Evolutionary conservation across 2,329 filamentous ascomycete genomes (phyloP).

Genomic region (Cercospora janseana): DNA sequence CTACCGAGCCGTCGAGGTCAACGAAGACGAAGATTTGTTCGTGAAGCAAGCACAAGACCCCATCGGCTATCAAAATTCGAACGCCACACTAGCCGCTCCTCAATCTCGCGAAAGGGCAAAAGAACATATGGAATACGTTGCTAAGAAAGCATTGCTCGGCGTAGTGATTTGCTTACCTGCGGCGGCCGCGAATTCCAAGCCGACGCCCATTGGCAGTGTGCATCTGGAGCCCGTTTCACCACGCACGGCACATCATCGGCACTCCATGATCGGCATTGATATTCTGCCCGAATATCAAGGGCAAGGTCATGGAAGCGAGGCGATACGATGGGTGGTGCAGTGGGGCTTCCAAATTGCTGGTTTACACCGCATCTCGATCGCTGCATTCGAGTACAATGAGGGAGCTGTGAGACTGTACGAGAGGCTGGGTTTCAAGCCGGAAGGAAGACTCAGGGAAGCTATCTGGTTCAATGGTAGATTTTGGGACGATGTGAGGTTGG

Average conservation of each 20-base stretch:
- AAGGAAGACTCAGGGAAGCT: slow-evolving; percentile 46
- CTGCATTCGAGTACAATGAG: slow-evolving; percentile 46
- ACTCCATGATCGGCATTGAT: slow-evolving; percentile 43
- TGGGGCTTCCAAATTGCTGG: slow-evolving; percentile 49
- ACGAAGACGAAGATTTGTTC: slow-evolving; percentile 36
- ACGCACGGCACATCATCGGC: slow-evolving; percentile 42
- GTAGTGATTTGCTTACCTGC: slow-evolving; percentile 42
- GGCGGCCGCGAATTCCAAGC: background rate
- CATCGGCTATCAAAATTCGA: slow-evolving; percentile 20
- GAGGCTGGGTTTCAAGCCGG: slow-evolving; percentile 47
- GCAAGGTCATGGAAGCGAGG: slow-evolving; percentile 49
- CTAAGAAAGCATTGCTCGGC: slow-evolving; percentile 36
- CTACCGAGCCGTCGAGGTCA: slow-evolving; percentile 41
- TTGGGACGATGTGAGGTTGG: slow-evolving; percentile 31
- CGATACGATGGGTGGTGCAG: slow-evolving; percentile 49
- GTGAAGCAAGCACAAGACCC: slow-evolving; percentile 21
- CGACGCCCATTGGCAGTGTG: slow-evolving; percentile 37
- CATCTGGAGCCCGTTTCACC: slow-evolving; percentile 29
- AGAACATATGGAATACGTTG: slow-evolving; percentile 26
- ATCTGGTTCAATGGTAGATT: slow-evolving; percentile 46
- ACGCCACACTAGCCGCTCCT: slow-evolving; percentile 33
- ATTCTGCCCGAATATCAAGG: slow-evolving; percentile 41
- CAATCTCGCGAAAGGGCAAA: slow-evolving; percentile 33
- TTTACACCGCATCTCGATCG: slow-evolving; percentile 47
- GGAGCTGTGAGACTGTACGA: slow-evolving; percentile 47